A percentile compares a stretch with the other conserved stretches of the same genome.
phyloP scores from a whole-genome alignment of 2,329 filamentous ascomycete species.

The Hypocrella siamensis region DNA sequence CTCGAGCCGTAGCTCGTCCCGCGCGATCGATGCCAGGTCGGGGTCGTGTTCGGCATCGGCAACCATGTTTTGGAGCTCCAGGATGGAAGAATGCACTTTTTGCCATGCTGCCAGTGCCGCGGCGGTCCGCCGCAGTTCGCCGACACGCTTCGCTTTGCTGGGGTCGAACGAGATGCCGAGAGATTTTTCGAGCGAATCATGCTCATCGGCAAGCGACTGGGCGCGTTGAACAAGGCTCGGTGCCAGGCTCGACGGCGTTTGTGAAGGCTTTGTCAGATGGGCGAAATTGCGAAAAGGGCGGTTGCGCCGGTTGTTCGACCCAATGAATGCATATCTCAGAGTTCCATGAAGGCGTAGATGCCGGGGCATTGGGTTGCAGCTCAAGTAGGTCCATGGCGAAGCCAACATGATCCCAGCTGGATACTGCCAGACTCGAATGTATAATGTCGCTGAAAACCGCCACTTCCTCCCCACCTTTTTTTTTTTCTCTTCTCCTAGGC shows the following conservation, averaged over 20 bases:
- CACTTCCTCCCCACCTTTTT: too few relatives aligned
- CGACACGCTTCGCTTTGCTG: conserved; percentile 40
- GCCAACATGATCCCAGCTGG: too few relatives aligned
- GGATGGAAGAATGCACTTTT: conserved; percentile 31
- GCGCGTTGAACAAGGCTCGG: conserved; percentile 44
- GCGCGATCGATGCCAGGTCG: conserved; percentile 64
- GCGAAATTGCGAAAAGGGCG: background rate
- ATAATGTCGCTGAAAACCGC: too few relatives aligned
- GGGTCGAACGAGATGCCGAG: conserved; percentile 40
- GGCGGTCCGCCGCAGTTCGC: conserved; percentile 44
- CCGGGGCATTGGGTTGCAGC: too few relatives aligned
- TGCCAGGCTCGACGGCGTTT: conserved; percentile 21
- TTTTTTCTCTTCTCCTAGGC: too few relatives aligned
- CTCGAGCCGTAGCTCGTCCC: conserved; percentile 65
- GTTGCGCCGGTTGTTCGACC: background rate
- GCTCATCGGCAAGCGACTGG: conserved; percentile 38
- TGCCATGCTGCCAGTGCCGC: conserved; percentile 44
- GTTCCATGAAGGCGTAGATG: too few relatives aligned
- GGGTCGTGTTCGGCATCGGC: conserved; percentile 30
- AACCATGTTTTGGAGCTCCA: conserved; percentile 36
- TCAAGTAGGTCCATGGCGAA: too few relatives aligned
- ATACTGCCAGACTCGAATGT: too few relatives aligned
- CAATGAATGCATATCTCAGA: too few relatives aligned
- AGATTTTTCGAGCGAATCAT: conserved; percentile 33
- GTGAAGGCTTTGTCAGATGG: background rate